Conservation (phyloP, 371 early-diverging fungal species). For the Scutellospora calospora region DNA sequence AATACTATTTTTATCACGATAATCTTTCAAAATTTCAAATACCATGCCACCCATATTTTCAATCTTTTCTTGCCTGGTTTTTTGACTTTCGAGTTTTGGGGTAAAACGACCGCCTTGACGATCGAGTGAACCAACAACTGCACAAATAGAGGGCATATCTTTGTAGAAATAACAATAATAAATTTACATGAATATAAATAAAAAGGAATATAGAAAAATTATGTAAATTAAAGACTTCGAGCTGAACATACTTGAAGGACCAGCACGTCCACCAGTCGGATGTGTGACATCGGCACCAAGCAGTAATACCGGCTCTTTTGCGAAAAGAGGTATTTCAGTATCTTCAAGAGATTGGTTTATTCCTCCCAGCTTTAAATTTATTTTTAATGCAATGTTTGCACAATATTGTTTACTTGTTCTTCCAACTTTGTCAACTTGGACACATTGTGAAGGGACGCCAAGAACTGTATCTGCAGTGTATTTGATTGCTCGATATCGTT, state of each 20-base stretch:
- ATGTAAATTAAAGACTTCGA: not conserved
- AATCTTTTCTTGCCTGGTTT: slow-evolving; percentile 59
- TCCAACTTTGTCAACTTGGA: slow-evolving; percentile 59
- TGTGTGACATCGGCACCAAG: slow-evolving; percentile 76
- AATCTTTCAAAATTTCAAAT: slow-evolving; percentile 56
- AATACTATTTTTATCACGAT: slow-evolving; percentile 45
- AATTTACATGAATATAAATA: not conserved
- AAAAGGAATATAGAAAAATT: not conserved
- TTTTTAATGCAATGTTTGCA: slow-evolving; percentile 59
- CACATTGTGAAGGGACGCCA: slow-evolving; percentile 85
- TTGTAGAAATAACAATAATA: slow-evolving; percentile 55
- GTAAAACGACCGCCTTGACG: slow-evolving; percentile 73
- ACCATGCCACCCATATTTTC: slow-evolving; percentile 58
- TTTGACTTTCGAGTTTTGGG: slow-evolving; percentile 47
- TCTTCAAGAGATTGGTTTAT: slow-evolving; percentile 49
- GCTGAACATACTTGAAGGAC: slow-evolving; percentile 47
- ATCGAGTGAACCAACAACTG: slow-evolving; percentile 85
- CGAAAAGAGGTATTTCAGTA: slow-evolving; percentile 48
- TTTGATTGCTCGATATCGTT: slow-evolving; percentile 59
- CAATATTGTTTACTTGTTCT: slow-evolving; percentile 57
- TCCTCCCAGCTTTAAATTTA: slow-evolving; percentile 63
- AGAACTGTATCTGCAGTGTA: slow-evolving; percentile 75
- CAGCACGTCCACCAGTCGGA: slow-evolving; percentile 55
- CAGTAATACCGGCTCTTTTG: slow-evolving; percentile 58
- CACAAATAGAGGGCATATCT: slow-evolving; percentile 76